Percentiles rank a stretch among this genome's conserved stretches.
phyloP scores from a whole-genome alignment of 768 basidiomycete genomes.

The Rhodotorula kratochvilovae region DNA sequence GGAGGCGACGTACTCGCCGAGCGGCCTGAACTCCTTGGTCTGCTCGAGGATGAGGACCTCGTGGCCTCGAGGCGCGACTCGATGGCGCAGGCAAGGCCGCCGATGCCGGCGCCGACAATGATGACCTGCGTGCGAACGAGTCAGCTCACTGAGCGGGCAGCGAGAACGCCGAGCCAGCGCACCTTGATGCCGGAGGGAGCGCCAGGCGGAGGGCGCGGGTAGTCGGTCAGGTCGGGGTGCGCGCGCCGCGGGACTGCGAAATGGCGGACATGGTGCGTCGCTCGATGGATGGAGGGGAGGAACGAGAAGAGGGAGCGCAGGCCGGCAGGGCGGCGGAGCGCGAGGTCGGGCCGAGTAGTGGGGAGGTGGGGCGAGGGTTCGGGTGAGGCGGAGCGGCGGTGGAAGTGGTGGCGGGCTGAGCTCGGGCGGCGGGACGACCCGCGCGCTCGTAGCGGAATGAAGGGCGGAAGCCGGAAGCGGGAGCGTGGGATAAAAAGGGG shows the following conservation, averaged over 20 bases:
- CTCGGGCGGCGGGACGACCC: no score
- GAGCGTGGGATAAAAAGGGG: no score
- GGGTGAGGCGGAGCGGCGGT: background rate
- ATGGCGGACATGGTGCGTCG: background rate
- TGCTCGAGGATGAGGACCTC: conserved; percentile 43
- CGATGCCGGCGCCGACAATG: conserved; percentile 44
- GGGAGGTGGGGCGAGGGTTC: background rate
- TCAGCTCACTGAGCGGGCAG: no score
- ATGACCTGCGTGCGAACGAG: background rate
- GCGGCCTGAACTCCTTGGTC: background rate
- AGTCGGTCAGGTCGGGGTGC: conserved; percentile 3
- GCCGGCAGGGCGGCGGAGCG: background rate
- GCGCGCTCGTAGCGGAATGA: no score
- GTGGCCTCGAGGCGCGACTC: conserved; percentile 42
- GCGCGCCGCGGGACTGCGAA: conserved; percentile 2
- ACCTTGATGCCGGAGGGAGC: conserved; percentile 8
- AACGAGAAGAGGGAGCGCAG: background rate
- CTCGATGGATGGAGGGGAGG: background rate
- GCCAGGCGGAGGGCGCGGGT: conserved; percentile 11
- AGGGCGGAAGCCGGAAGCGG: no score
- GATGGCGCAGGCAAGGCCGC: conserved; percentile 46
- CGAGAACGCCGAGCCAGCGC: background rate
- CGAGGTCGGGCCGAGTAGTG: background rate
- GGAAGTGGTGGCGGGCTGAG: no score
- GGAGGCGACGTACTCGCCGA: conserved; percentile 2